A percentile compares a stretch with the other conserved stretches of the same genome.
These are phyloP conservation scores for Boletus tomentosulus DNA, from an alignment of 768 basidiomycete species.

Conservation along the genomic window DNA sequence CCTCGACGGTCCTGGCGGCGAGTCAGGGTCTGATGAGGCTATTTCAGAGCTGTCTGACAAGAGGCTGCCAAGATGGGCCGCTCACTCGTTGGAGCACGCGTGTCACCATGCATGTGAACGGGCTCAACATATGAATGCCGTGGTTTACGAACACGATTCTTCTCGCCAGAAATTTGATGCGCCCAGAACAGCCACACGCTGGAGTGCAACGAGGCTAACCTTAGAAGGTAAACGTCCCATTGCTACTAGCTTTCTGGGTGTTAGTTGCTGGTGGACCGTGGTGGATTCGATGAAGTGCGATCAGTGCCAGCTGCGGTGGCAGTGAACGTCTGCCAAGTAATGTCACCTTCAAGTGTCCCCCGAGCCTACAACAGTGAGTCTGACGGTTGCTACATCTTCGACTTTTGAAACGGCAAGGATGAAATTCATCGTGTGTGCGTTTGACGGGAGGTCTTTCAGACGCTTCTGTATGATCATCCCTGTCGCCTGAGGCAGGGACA, in stretches of 20 bases:
- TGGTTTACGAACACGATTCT: not conserved
- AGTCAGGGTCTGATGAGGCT: not conserved
- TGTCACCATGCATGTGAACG: not conserved
- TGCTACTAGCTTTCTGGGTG: no score
- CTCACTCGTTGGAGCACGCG: not conserved
- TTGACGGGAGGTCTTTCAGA: slow-evolving; percentile 25
- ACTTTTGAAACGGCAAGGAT: slow-evolving; percentile 6
- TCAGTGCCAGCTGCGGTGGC: not conserved
- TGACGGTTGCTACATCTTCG: not conserved
- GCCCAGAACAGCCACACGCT: not conserved
- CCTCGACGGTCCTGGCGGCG: not conserved
- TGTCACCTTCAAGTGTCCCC: not conserved
- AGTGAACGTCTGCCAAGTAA: not conserved
- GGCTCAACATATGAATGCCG: not conserved
- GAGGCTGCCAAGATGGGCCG: slow-evolving; percentile 2
- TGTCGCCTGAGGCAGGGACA: slow-evolving; percentile 10
- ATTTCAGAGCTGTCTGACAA: not conserved
- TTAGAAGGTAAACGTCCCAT: not conserved
- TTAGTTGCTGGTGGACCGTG: no score
- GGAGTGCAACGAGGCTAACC: not conserved
- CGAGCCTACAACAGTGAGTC: slow-evolving; percentile 3
- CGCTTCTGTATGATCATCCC: slow-evolving; percentile 29
- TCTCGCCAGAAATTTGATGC: not conserved
- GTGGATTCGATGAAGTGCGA: no score
- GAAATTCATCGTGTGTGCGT: slow-evolving; percentile 17